Evolutionary conservation across 352 stramenopile genomes (phyloP).

Genomic region (Phytophthora megakarya): DNA sequence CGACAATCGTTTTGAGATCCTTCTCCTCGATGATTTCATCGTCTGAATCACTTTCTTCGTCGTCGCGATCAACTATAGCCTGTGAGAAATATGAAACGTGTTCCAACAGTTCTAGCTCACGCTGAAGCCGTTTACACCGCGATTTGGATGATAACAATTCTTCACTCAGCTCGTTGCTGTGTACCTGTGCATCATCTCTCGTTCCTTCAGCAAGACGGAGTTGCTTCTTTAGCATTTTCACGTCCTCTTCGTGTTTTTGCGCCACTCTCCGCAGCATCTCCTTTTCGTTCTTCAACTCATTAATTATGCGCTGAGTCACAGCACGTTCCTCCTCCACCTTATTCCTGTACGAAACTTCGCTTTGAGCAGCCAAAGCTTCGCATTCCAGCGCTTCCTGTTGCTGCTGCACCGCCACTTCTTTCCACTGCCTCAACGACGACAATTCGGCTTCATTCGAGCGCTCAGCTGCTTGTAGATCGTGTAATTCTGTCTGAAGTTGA

Average conservation of each 20-base stretch:
- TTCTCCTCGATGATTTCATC: slow-evolving; percentile 49
- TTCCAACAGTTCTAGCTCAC: slow-evolving; percentile 76
- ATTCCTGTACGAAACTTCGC: slow-evolving; percentile 45
- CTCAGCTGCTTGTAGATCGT: slow-evolving; percentile 39
- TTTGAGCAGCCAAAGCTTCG: slow-evolving; percentile 44
- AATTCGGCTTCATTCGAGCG: slow-evolving; percentile 49
- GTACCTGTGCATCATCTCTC: slow-evolving; percentile 40
- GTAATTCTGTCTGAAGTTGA: slow-evolving; percentile 53
- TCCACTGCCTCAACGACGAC: slow-evolving; percentile 52
- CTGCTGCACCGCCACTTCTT: slow-evolving; percentile 42
- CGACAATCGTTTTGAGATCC: slow-evolving; percentile 11
- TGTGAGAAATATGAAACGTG: slow-evolving; percentile 78
- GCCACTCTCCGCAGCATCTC: slow-evolving; percentile 19
- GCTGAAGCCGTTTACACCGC: slow-evolving; percentile 70
- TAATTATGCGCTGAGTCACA: slow-evolving; percentile 31
- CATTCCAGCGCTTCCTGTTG: slow-evolving; percentile 49
- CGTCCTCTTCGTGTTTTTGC: slow-evolving; percentile 33
- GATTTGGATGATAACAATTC: slow-evolving; percentile 64
- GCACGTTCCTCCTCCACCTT: slow-evolving; percentile 52
- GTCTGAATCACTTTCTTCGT: slow-evolving; percentile 71
- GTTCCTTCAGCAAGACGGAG: slow-evolving; percentile 49
- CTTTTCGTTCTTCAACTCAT: slow-evolving; percentile 40
- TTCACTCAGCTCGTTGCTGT: slow-evolving; percentile 60
- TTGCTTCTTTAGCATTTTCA: slow-evolving; percentile 40
- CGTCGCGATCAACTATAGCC: slow-evolving; percentile 67